These are phyloP conservation scores for Kodamaea fungicola DNA, from an alignment of 1,139 yeast species.

Conservation along the genomic window DNA sequence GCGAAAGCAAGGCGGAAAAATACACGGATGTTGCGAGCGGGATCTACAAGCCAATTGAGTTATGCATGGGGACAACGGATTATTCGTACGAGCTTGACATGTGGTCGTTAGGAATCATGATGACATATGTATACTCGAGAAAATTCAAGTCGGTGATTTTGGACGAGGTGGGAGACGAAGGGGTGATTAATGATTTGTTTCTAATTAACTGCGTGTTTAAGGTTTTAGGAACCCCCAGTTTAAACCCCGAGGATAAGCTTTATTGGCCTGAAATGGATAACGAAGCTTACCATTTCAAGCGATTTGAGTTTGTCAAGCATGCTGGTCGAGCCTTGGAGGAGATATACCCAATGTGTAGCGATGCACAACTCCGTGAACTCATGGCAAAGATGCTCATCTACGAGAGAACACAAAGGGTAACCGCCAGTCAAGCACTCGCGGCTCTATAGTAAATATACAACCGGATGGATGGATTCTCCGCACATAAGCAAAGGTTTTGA, in stretches of 20 bases:
- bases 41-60: constrained; percentile 80
- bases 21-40: constrained; percentile 75
- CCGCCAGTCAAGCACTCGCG: constrained; percentile 1
- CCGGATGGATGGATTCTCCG: no score
- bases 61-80: constrained; percentile 62
- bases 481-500: no score
- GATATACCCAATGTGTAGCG: constrained; percentile 28
- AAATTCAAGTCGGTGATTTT: constrained; percentile 41
- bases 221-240: constrained; percentile 69
- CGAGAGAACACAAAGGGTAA: constrained; percentile 8
- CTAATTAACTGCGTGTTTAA: constrained; percentile 61
- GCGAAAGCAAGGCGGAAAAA: constrained; percentile 48
- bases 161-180: constrained; percentile 29
- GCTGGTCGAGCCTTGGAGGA: constrained; percentile 13
- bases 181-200: constrained; percentile 56
- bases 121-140: constrained; percentile 56
- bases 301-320: constrained; percentile 22
- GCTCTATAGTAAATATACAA: neutral
- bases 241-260: constrained; percentile 9
- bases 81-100: constrained; percentile 69
- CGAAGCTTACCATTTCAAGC: constrained; percentile 29
- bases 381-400: constrained; percentile 27
- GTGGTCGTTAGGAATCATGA: constrained; percentile 74
- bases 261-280: constrained; percentile 38
- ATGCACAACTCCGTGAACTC: constrained; percentile 12